A percentile compares a stretch with the other conserved stretches of the same genome.
Evolutionary conservation across 768 basidiomycete genomes (phyloP).

Genomic region (Obba rivulosa): DNA sequence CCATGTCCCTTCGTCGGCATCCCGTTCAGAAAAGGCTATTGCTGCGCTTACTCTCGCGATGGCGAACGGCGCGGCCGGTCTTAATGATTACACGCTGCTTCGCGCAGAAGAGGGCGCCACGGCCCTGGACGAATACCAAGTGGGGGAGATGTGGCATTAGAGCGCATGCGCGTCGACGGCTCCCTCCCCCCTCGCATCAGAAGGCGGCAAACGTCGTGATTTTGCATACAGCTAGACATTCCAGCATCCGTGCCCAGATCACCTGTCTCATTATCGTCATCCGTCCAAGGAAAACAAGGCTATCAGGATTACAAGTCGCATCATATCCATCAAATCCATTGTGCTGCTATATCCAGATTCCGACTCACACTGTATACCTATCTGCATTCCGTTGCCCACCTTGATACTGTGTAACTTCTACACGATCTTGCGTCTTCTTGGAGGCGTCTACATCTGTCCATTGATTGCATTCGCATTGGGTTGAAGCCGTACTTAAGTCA

Average conservation of each 20-base stretch:
- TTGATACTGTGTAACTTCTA: slow-evolving; percentile 1
- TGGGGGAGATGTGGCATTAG: slow-evolving; percentile 57
- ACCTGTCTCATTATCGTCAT: background rate
- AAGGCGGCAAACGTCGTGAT: background rate
- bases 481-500: background rate
- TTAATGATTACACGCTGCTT: slow-evolving; percentile 52
- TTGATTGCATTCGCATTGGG: background rate
- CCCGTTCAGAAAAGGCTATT: slow-evolving; percentile 53
- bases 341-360: slow-evolving; percentile 6
- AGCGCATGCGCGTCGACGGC: slow-evolving; percentile 3
- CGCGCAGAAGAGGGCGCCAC: slow-evolving; percentile 31
- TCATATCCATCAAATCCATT: background rate
- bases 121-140: slow-evolving; percentile 37
- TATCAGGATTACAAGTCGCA: background rate
- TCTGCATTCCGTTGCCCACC: background rate
- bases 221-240: background rate
- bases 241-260: background rate
- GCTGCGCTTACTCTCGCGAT: slow-evolving; percentile 55
- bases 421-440: background rate
- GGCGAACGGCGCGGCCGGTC: slow-evolving; percentile 57
- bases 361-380: background rate
- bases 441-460: background rate
- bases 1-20: slow-evolving; percentile 26
- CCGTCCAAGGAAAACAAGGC: background rate
- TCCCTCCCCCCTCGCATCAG: background rate